Base-by-base conservation (phyloP, 768 basidiomycete species). In the Mycena floridula region DNA sequence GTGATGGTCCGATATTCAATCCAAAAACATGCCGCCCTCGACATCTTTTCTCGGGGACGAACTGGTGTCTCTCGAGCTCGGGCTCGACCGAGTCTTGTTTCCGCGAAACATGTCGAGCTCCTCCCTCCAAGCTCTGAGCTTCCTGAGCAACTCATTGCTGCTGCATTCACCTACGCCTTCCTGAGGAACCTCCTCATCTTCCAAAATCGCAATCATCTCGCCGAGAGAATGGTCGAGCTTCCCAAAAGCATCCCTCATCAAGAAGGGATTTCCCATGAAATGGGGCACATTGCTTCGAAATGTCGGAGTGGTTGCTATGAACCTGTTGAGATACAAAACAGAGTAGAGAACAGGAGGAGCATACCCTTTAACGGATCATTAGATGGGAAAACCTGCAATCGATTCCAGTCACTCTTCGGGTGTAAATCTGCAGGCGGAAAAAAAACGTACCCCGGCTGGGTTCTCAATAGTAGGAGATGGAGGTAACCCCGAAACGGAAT, bases 381-480 rank as follows among this genome's bases (percentile, higher is more conserved):
- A 48, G 68, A 64, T 0, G 72, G 76, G 47, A 67, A 77, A 5
- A 77, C 74, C 74, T 78, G 38, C 4, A 26, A 45, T n/a, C n/a
- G n/a, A n/a, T n/a, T n/a, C n/a, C 32, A 7, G 13, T 5, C 4
- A 23, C 48, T 21, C 25, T 15, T 13, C n/a, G n/a, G n/a, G 28
- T 37, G 12, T 25, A 44, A 37, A 37, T 16, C 35, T 22, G 8
- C 11, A 20, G 23, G 12, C 39, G 20, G n/a, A 2, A 4, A 26
- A 8, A 25, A 23, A 2, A 44, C 56, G 21, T 44, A 72, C 74
- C 52, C 65, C 62, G 11, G 69, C 74, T 5, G 70, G 72, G 47
- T 77, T 79, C 54, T 75, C 71, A 24, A 55, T 52, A 4, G 65
- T 64, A 1, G 75, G 69, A 12, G 66, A 67, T 7, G 75, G 75